Evolutionary conservation across 805 yeast species (phyloP).

Genomic region (Spathaspora gorwiae): DNA sequence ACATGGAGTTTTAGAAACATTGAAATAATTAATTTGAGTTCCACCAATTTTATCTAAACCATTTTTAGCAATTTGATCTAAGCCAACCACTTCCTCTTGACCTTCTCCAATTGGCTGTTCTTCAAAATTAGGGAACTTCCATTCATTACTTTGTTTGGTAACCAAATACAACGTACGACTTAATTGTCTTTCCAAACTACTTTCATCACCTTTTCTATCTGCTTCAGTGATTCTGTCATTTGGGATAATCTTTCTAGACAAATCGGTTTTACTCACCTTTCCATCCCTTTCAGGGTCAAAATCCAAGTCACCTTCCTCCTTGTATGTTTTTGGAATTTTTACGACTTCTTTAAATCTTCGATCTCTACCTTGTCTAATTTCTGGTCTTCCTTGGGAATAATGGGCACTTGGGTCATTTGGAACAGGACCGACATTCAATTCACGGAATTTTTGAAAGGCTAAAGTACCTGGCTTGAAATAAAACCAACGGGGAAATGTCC

Average conservation of each 20-base stretch:
- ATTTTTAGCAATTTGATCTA: constrained; percentile 70
- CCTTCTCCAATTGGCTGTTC: constrained; percentile 14
- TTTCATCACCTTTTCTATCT: constrained; percentile 56
- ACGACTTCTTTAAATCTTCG: constrained; percentile 77
- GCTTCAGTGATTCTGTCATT: constrained; percentile 75
- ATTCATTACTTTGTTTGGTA: constrained; percentile 46
- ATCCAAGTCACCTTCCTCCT: constrained; percentile 33
- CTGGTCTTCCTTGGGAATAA: constrained; percentile 82
- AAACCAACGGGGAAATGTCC: constrained; percentile 94
- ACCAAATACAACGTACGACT: constrained; percentile 76
- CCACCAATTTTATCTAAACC: constrained; percentile 76
- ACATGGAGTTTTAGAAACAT: constrained; percentile 87
- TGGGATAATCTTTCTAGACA: constrained; percentile 64
- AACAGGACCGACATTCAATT: constrained; percentile 72
- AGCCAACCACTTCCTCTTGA: constrained; percentile 29
- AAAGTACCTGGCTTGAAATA: constrained; percentile 88
- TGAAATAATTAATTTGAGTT: constrained; percentile 72
- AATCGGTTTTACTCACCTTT: constrained; percentile 36
- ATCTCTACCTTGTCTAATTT: constrained; percentile 83
- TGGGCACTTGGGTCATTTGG: constrained; percentile 69
- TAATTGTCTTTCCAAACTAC: constrained; percentile 73
- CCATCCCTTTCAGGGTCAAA: constrained; percentile 7
- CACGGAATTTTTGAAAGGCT: constrained; percentile 73
- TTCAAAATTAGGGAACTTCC: constrained; percentile 81
- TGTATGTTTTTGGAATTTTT: constrained; percentile 64